phyloP scores from a whole-genome alignment of 1,284 basidiomycete genomes.

The Marasmius sp. region DNA sequence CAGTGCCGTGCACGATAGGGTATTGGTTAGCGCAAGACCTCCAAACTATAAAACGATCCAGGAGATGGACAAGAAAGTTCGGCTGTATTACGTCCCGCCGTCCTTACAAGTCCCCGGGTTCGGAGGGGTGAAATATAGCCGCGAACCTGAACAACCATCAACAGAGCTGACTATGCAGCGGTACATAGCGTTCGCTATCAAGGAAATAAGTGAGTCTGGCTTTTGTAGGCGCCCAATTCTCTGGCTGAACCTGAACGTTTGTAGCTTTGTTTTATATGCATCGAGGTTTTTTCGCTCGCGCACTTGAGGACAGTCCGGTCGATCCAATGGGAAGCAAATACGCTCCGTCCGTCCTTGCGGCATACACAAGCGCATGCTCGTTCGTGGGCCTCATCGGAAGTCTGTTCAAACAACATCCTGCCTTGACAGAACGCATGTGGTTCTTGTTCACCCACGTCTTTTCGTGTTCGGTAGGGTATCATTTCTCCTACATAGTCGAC shows the following conservation, averaged over 20 bases:
- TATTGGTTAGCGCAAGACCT: slow-evolving; percentile 54
- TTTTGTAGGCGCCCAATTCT: not conserved
- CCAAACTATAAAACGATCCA: slow-evolving; percentile 60
- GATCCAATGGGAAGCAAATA: slow-evolving; percentile 72
- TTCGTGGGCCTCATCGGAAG: slow-evolving; percentile 65
- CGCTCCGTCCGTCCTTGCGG: slow-evolving; percentile 65
- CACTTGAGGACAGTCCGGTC: slow-evolving; percentile 56
- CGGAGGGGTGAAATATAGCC: slow-evolving; percentile 44
- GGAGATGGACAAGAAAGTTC: slow-evolving; percentile 59
- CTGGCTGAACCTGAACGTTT: slow-evolving; percentile 1
- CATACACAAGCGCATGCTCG: slow-evolving; percentile 65
- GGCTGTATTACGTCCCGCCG: slow-evolving; percentile 56
- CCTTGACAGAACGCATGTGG: slow-evolving; percentile 67
- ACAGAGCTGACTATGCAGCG: slow-evolving; percentile 63
- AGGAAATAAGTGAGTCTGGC: slow-evolving; percentile 52
- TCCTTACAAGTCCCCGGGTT: slow-evolving; percentile 66
- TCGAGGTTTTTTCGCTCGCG: slow-evolving; percentile 69
- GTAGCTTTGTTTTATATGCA: slow-evolving; percentile 71
- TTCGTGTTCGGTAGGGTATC: slow-evolving; percentile 60
- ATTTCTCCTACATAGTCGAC: not conserved
- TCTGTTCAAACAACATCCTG: slow-evolving; percentile 61
- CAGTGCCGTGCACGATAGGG: slow-evolving; percentile 62
- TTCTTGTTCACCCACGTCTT: slow-evolving; percentile 74
- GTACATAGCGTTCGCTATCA: slow-evolving; percentile 61
- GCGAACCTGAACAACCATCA: slow-evolving; percentile 44